Conservation (phyloP, 805 yeast genomes). For the Diddensiella caesifluorescens region DNA sequence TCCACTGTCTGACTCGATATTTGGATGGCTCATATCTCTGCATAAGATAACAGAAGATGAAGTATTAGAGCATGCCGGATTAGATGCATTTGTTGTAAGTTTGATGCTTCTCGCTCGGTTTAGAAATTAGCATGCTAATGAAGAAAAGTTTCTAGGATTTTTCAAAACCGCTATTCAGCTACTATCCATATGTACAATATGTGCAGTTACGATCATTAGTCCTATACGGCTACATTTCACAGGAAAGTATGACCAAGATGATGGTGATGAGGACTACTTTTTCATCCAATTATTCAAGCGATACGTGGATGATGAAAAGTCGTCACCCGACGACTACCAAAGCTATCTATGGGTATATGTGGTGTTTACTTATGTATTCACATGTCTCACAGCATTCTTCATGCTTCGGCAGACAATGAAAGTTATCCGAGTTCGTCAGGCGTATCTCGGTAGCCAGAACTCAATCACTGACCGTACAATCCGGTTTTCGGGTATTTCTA, state of each 20-base stretch:
- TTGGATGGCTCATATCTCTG: constrained; percentile 77
- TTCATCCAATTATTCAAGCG: neutral
- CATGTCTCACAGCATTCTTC: constrained; percentile 54
- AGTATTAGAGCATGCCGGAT: constrained; percentile 81
- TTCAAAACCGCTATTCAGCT: constrained; percentile 82
- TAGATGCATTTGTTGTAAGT: constrained; percentile 74
- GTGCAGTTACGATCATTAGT: constrained; percentile 70
- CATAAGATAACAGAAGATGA: constrained; percentile 64
- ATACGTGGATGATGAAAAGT: neutral
- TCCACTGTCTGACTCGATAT: constrained; percentile 51
- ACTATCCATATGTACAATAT: constrained; percentile 55
- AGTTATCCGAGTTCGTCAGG: constrained; percentile 74
- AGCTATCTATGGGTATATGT: constrained; percentile 81
- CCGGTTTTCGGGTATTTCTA: constrained; percentile 82
- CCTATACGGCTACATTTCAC: constrained; percentile 82
- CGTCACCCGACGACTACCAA: constrained; percentile 39
- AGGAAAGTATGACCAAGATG: constrained; percentile 61
- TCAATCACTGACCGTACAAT: constrained; percentile 90
- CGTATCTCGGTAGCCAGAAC: constrained; percentile 76
- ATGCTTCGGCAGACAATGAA: constrained; percentile 64
- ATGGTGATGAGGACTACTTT: constrained; percentile 18
- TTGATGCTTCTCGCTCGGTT: neutral
- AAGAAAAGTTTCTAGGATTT: constrained; percentile 60
- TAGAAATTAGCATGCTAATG: neutral
- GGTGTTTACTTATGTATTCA: constrained; percentile 79